Evolutionary conservation across 23 red algal species (phyloP).

Genomic region (Gracilaria vermiculophylla): DNA sequence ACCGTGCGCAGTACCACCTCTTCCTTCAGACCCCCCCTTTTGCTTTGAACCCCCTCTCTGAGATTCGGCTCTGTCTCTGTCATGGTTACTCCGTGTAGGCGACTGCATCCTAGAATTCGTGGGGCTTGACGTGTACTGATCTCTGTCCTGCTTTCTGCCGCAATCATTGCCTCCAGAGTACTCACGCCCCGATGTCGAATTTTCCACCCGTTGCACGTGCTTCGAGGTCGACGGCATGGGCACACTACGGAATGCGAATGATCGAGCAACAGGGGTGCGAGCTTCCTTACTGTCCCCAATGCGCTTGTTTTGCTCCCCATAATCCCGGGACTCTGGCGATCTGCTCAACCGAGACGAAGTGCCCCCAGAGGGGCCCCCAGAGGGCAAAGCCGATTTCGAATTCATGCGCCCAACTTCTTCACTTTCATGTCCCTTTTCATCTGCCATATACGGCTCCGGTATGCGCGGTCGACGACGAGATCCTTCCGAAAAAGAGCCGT

Average conservation of each 20-base stretch:
- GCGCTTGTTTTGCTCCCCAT: not conserved
- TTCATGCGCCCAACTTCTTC: not conserved
- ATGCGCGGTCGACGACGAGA: not conserved
- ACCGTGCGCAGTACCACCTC: not conserved
- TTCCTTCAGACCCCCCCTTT: not conserved
- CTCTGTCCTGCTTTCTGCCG: not conserved
- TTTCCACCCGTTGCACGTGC: not conserved
- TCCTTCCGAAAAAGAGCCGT: not conserved
- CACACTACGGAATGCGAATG: slow-evolving; percentile 5
- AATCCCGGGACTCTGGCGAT: not conserved
- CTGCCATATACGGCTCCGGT: not conserved
- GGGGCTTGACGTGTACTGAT: not conserved
- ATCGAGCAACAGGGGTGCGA: not conserved
- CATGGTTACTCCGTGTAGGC: slow-evolving; percentile 11
- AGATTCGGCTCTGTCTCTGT: slow-evolving; percentile 14
- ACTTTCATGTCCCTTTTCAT: slow-evolving; percentile 1
- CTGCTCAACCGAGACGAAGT: not conserved
- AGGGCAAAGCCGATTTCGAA: not conserved
- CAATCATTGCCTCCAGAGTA: slow-evolving; percentile 4
- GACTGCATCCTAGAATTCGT: slow-evolving; percentile 20
- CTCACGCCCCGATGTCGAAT: not conserved
- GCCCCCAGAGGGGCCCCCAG: not conserved
- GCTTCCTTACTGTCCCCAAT: not conserved
- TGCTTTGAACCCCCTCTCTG: not conserved
- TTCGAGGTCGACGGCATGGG: slow-evolving; percentile 1